Percentiles rank a stretch among this genome's conserved stretches.
phyloP scores from a whole-genome alignment of 768 basidiomycete genomes.

The Suillus luteus region DNA sequence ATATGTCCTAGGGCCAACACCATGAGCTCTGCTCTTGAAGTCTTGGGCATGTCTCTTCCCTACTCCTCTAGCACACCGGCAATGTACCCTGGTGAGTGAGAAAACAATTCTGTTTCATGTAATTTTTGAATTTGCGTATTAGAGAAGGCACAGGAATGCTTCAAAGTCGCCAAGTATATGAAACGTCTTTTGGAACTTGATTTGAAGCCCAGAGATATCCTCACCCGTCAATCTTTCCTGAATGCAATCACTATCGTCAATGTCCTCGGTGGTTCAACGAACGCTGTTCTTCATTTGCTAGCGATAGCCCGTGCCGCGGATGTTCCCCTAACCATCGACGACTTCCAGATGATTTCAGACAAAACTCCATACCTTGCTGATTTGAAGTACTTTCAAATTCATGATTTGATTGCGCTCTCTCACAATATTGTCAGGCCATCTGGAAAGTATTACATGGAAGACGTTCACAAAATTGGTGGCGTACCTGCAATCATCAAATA shows the following conservation, averaged over 20 bases:
- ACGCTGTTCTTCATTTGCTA: conserved; percentile 81
- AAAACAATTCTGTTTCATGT: background rate
- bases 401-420: conserved; percentile 9
- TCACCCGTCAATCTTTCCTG: conserved; percentile 71
- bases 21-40: conserved; percentile 85
- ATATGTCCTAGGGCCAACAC: conserved; percentile 65
- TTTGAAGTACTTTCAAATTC: conserved; percentile 53
- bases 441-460: conserved; percentile 89
- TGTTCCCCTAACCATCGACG: conserved; percentile 73
- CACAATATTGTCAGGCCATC: conserved; percentile 55
- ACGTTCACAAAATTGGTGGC: conserved; percentile 83
- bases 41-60: conserved; percentile 82
- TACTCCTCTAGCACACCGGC: conserved; percentile 80
- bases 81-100: conserved; percentile 55
- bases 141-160: conserved; percentile 85
- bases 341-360: conserved; percentile 81
- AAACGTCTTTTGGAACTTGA: conserved; percentile 74
- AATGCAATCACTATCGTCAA: conserved; percentile 84
- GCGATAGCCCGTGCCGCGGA: conserved; percentile 86
- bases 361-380: conserved; percentile 86
- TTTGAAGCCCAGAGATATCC: conserved; percentile 79
- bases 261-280: conserved; percentile 85
- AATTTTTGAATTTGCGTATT: conserved; percentile 10
- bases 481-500: conserved; percentile 86
- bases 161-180: conserved; percentile 75